Evolutionary conservation across 164 flowering plant genomes (phyloP).

Genomic region (Cinnamomum chago): DNA sequence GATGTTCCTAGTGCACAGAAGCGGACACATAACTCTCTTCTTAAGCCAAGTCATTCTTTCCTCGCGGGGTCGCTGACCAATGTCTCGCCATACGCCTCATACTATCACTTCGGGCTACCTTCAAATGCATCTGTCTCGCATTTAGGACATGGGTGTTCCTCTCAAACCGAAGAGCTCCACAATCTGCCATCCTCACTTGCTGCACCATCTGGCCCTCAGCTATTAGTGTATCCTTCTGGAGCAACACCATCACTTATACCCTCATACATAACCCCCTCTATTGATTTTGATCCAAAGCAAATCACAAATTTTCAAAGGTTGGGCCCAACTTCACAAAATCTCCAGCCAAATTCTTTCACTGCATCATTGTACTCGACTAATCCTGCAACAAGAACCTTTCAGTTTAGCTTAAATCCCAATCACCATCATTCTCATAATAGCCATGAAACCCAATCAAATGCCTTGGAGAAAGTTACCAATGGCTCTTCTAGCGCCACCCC

Average conservation of each 20-base stretch:
- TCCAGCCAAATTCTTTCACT: slow-evolving; percentile 27
- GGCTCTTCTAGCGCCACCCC: too few species aligned
- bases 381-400: slow-evolving; percentile 29
- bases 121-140: slow-evolving; percentile 16
- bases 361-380: too few species aligned
- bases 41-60: not conserved
- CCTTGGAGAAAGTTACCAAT: too few species aligned
- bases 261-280: slow-evolving; percentile 18
- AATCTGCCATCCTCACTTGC: slow-evolving; percentile 35
- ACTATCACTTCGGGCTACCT: too few species aligned
- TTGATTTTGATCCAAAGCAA: slow-evolving; percentile 40
- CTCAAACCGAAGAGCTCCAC: slow-evolving; percentile 33
- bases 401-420: slow-evolving; percentile 22
- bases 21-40: not conserved
- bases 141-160: slow-evolving; percentile 24
- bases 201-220: slow-evolving; percentile 40
- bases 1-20: not conserved
- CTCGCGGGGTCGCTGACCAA: not conserved
- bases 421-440: slow-evolving; percentile 21
- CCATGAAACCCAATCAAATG: slow-evolving; percentile 9
- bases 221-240: slow-evolving; percentile 38
- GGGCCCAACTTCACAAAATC: slow-evolving; percentile 33
- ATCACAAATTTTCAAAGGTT: slow-evolving; percentile 41
- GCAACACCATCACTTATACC: slow-evolving; percentile 29
- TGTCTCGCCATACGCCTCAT: not conserved